Evolutionary conservation across 495 filamentous ascomycete species (phyloP), one percentile per base, ranked within the genome.

Genomic region (Trichoderma reesei): DNA sequence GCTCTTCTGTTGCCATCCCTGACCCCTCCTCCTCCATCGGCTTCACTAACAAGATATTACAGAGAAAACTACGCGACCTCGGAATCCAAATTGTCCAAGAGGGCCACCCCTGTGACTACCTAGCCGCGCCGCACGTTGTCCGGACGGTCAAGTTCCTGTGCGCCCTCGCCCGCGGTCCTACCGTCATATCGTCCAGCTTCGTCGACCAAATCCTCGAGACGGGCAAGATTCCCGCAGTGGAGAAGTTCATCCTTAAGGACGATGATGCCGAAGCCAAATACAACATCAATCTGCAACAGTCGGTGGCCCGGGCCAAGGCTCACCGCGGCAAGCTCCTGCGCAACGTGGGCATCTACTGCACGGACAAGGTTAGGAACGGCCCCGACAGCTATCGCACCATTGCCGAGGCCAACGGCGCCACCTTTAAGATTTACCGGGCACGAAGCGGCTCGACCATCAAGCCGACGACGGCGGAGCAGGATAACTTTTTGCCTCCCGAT

Each of bases 81-180:
- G 95, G 95, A 36, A 89, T 99, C 63, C 78, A 86, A 69, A 83
- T 96, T 1, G 86, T 90, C 33, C 80, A 86, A 68, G 88, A 96
- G 66, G 83, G 84, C 10, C 78, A 79, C n/a, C 79, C 81, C 48
- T 94, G 88, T 74, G 88, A 90, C 64, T 88, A 97, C 73, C 83
- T 99, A 14, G 91, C 91, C 14, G 93, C 94, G 2, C 94, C 94
- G 1, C 78, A 82, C 8, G 84, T 98, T 66, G 82, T 96, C 16
- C 86, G 93, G 41, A 99, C 94, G 0, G 84, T 88, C 64, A 99
- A 99, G 68, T 99, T 99, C 70, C 86, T 97, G 48, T 85, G 85
- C 59, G 90, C 91, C 39, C 74, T 99, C 8, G 91, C 94, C 13
- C 83, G 82, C 65, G 91, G 85, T 1, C 89, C 90, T 0, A 79